Percentiles rank a stretch among this genome's conserved stretches.
Conservation (phyloP, 306 rosid species). For the Begonia loranthoides region DNA sequence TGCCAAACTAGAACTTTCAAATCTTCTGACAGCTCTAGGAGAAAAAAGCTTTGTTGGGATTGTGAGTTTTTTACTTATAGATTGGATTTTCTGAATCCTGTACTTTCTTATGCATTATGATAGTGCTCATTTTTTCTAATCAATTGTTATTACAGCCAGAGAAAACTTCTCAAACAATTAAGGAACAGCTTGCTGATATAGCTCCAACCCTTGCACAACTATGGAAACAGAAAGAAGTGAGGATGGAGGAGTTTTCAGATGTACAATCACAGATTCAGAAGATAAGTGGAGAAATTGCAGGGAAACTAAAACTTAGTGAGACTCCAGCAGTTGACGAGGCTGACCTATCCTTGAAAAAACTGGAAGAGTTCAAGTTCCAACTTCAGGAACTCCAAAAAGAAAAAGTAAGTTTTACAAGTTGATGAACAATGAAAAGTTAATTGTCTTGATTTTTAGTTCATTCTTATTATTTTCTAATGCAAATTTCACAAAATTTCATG, state of each 20-base stretch:
- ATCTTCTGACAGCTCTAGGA: constrained; percentile 70
- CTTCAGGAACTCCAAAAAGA: constrained; percentile 97
- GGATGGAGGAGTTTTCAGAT: constrained; percentile 72
- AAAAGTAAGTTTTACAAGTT: constrained; percentile 38
- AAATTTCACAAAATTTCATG: neutral
- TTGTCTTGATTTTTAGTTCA: constrained; percentile 1
- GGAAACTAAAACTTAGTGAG: constrained; percentile 42
- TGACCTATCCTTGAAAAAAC: constrained; percentile 72
- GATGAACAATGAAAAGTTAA: neutral
- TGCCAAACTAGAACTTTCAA: constrained; percentile 65
- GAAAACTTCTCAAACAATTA: constrained; percentile 42
- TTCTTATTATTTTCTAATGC: neutral
- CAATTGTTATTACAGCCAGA: constrained; percentile 30
- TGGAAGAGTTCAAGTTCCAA: constrained; percentile 76
- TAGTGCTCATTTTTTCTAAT: neutral
- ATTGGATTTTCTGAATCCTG: neutral
- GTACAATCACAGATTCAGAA: constrained; percentile 84
- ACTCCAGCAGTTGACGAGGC: constrained; percentile 57
- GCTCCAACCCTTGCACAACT: constrained; percentile 79
- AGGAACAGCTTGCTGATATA: constrained; percentile 69
- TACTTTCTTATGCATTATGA: neutral
- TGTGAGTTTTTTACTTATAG: constrained; percentile 17
- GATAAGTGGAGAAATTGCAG: constrained; percentile 91
- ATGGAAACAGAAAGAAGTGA: constrained; percentile 87
- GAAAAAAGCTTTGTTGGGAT: constrained; percentile 8